Base-by-base conservation (phyloP, 495 filamentous ascomycete genomes). In the Elaphomyces granulatus region DNA sequence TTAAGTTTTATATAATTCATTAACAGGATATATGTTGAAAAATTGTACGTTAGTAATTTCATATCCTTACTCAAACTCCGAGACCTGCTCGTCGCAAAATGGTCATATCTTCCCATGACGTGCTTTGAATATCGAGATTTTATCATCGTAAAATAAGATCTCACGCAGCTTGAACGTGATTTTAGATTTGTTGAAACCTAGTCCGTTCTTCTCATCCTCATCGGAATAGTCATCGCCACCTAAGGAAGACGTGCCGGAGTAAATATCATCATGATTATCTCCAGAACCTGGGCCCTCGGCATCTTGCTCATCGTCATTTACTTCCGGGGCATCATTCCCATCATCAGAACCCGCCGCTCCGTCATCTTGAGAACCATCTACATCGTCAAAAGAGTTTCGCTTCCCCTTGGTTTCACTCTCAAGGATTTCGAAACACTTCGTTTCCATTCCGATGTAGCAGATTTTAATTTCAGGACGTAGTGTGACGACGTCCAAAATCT, bases 101-200 rank as follows among this genome's bases (percentile, higher is more conserved):
- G 32, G 30, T 21, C 20, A 43, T 33, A 41, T 34, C 12, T 30
- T 32, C 42, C 77, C 81, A 59, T 85, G 78, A 37, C 83, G 74
- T 8, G 80, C 81, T 59, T 75, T 81, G 61, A 90, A 88, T 45
- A 93, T 78, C 3, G 78, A 77, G 23, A 90, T 78, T 55, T 86
- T 86, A 51, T 92, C 84, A 45, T 92, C 86, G 48, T 86, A 87
- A 58, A 87, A 93, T 45, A 87, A 59, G 48, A 93, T 92, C 67
- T 92, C 82, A 45, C 83, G 70, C 45, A 94, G 55, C 40, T 77
- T 64, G 15, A 94, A 70, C 34, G 67, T 69, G 32, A 72, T 61
- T 16, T 62, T 64, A 40, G 65, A 68, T 40, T 45, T 43, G 52
- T 36, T 55, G 58, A 20, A 59, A 12, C 41, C 26, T 20, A 30